A percentile compares a stretch with the other conserved stretches of the same genome.
phyloP scores from a whole-genome alignment of 208 protist species.

The Leishmania mexicana region DNA sequence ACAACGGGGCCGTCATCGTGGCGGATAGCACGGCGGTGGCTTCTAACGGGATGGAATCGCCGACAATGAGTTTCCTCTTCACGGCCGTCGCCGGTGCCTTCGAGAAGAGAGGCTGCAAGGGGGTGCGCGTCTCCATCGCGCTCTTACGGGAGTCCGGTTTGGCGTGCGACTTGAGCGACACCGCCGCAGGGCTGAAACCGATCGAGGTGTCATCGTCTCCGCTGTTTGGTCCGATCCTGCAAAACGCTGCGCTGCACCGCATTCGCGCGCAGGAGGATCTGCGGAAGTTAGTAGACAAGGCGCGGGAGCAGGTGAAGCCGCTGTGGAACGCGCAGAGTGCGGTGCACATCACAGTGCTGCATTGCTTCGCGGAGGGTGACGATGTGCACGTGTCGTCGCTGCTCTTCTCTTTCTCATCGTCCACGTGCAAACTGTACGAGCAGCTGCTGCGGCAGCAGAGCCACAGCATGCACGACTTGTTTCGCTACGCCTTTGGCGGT shows the following conservation, averaged over 20 bases:
- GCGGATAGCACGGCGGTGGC: conserved; percentile 32
- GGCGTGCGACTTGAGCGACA: conserved; percentile 27
- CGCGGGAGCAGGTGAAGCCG: conserved; percentile 16
- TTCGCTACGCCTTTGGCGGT: conserved; percentile 67
- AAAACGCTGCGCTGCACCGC: conserved; percentile 32
- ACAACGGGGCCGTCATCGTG: conserved; percentile 51
- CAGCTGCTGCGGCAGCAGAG: conserved; percentile 27
- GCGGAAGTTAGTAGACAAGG: conserved; percentile 22
- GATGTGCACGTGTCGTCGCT: conserved; percentile 44
- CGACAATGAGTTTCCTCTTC: conserved; percentile 24
- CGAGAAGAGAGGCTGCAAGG: conserved; percentile 27
- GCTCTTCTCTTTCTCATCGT: conserved; percentile 34
- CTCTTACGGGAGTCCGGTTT: conserved; percentile 34
- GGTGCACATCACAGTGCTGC: conserved; percentile 37
- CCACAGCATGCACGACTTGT: conserved; percentile 31
- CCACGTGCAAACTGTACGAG: conserved; percentile 27
- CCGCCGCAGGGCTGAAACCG: conserved; percentile 12
- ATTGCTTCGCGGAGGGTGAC: conserved; percentile 34
- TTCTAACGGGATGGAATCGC: conserved; percentile 34
- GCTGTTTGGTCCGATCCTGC: conserved; percentile 53
- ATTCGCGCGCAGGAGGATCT: conserved; percentile 21
- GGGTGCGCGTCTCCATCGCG: conserved; percentile 45
- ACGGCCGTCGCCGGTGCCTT: conserved; percentile 30
- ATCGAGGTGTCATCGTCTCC: conserved; percentile 40
- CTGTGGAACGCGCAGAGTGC: conserved; percentile 39